A percentile compares a stretch with the other conserved stretches of the same genome.
These are phyloP conservation scores for Phascolomyces articulosus DNA, from an alignment of 371 early-diverging fungal genomes.

Conservation along the genomic window DNA sequence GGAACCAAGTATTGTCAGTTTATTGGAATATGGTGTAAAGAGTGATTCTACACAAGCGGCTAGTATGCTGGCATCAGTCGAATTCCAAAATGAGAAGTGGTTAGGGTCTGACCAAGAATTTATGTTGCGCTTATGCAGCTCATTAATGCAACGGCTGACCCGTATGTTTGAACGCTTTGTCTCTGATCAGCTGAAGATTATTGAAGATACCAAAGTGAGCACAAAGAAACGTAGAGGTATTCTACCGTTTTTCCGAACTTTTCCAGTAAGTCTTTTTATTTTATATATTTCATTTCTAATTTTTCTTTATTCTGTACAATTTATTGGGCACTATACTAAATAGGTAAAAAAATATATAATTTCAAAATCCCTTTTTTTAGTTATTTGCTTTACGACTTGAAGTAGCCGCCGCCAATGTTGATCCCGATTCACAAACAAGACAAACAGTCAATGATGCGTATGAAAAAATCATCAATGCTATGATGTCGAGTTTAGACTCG, in stretches of 20 bases:
- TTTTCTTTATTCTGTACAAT: not conserved
- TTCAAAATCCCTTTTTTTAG: too few relatives aligned
- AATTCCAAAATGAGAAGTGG: conserved; percentile 71
- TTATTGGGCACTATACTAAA: too few relatives aligned
- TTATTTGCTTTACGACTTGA: conserved; percentile 82
- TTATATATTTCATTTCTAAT: too few relatives aligned
- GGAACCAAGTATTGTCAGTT: conserved; percentile 68
- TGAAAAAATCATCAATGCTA: conserved; percentile 78
- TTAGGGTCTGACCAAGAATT: conserved; percentile 66
- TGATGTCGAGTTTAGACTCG: conserved; percentile 90
- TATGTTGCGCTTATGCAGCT: conserved; percentile 66
- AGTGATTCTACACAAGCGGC: conserved; percentile 77
- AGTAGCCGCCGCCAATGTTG: conserved; percentile 49
- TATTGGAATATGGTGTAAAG: conserved; percentile 84
- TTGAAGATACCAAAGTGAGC: conserved; percentile 91
- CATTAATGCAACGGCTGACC: conserved; percentile 64
- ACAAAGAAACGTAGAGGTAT: conserved; percentile 89
- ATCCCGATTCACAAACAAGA: conserved; percentile 70
- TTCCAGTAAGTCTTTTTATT: conserved; percentile 63
- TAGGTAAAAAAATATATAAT: too few relatives aligned
- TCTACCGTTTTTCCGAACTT: conserved; percentile 83
- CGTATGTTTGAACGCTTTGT: conserved; percentile 82
- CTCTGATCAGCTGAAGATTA: conserved; percentile 85
- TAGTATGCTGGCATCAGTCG: conserved; percentile 85
- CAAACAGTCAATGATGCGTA: conserved; percentile 79